These are phyloP conservation scores for Drechslerella dactyloides DNA, from an alignment of 2,329 filamentous ascomycete genomes.

Conservation along the genomic window DNA sequence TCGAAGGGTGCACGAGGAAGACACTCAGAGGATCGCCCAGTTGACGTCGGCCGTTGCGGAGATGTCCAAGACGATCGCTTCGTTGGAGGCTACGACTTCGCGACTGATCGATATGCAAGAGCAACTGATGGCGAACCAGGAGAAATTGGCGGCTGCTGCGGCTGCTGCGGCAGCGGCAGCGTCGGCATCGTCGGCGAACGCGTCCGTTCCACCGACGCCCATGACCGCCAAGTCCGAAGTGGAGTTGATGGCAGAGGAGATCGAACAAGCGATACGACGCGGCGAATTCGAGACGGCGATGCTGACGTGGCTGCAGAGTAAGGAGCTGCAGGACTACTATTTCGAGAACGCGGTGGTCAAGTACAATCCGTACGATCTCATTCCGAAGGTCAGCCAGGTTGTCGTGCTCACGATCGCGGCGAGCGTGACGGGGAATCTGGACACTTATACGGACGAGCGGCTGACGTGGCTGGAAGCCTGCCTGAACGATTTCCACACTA, in stretches of 20 bases:
- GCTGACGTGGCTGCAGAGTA: conserved; percentile 66
- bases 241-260: conserved; percentile 64
- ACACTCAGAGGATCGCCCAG: conserved; percentile 72
- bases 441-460: conserved; percentile 54
- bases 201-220: conserved; percentile 59
- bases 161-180: conserved; percentile 47
- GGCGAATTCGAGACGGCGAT: conserved; percentile 67
- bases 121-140: conserved; percentile 63
- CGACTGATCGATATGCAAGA: conserved; percentile 71
- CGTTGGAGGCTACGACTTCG: conserved; percentile 72
- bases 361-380: conserved; percentile 62
- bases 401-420: conserved; percentile 70
- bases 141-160: conserved; percentile 52
- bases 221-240: conserved; percentile 53
- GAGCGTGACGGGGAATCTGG: conserved; percentile 68
- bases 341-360: conserved; percentile 66
- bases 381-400: conserved; percentile 67
- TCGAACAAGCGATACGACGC: conserved; percentile 69
- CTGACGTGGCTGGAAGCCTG: conserved; percentile 55
- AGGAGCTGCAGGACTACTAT: conserved; percentile 68
- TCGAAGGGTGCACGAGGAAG: conserved; percentile 61
- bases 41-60: conserved; percentile 71
- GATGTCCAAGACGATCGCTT: conserved; percentile 72
- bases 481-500: conserved; percentile 54
- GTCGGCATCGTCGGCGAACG: conserved; percentile 54